phyloP scores from a whole-genome alignment of 768 basidiomycete species.

The Termitomyces eurrhizus region DNA sequence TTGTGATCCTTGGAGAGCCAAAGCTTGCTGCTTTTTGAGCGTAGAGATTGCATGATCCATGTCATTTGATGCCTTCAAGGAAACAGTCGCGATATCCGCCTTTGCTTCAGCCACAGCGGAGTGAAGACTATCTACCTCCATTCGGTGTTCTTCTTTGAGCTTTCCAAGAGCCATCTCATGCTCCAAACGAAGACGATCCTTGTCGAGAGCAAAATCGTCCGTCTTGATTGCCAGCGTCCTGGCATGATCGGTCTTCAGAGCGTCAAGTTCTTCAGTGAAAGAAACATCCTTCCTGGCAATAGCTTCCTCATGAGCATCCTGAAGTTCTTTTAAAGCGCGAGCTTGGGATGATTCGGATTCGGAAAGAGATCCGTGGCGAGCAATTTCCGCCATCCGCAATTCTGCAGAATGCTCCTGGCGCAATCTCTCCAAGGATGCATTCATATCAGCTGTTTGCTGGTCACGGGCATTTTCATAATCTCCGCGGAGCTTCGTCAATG shows the following conservation, averaged over 20 bases:
- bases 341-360: slow-evolving; percentile 71
- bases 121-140: slow-evolving; percentile 47
- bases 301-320: slow-evolving; percentile 68
- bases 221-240: slow-evolving; percentile 50
- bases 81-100: slow-evolving; percentile 36
- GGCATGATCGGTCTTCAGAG: slow-evolving; percentile 60
- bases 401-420: slow-evolving; percentile 74
- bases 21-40: slow-evolving; percentile 53
- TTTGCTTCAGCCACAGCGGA: slow-evolving; percentile 39
- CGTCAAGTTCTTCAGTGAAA: slow-evolving; percentile 62
- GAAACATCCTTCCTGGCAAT: slow-evolving; percentile 63
- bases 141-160: slow-evolving; percentile 49
- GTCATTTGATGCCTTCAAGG: slow-evolving; percentile 36
- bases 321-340: slow-evolving; percentile 57
- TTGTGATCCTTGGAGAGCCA: slow-evolving; percentile 50
- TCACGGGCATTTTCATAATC: slow-evolving; percentile 68
- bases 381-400: slow-evolving; percentile 70
- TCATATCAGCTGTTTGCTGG: slow-evolving; percentile 54
- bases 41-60: slow-evolving; percentile 42
- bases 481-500: slow-evolving; percentile 67
- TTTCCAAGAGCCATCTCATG: slow-evolving; percentile 50
- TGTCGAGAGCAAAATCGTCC: slow-evolving; percentile 55
- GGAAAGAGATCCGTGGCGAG: slow-evolving; percentile 67
- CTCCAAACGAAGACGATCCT: slow-evolving; percentile 59
- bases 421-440: slow-evolving; percentile 63